Base-by-base conservation (phyloP, 2,329 filamentous ascomycete species). In the Moelleriella libera region DNA sequence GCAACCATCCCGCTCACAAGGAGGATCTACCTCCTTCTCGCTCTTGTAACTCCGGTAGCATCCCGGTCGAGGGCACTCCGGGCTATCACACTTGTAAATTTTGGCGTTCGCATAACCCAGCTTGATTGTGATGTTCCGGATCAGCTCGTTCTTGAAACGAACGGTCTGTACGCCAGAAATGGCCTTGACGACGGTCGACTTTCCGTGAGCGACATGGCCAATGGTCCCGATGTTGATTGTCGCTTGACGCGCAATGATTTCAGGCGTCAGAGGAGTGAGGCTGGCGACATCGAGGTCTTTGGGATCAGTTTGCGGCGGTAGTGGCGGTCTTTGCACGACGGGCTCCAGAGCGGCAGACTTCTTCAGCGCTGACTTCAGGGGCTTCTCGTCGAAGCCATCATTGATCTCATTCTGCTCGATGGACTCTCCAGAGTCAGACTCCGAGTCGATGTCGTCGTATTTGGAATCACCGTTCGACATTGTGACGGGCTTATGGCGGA, bases 81-180 rank as follows among this genome's bases (percentile, higher is more conserved):
- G 66, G 69, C 87, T 96, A 69, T 96, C 88, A 69, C 92, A 98
- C 76, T 96, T 87, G 82, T 97, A 98, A 68, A 98, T 89, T 72
- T 98, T 97, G 60, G 92, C 92, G 68, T 98, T 98, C 66, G 92
- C 92, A 68, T 98, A 98, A 65, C 92, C 92, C 60, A 98, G 80
- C 81, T 98, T 98, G 76, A 98, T 98, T 61, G 92, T 98, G 63
- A 98, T 98, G 69, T 98, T 98, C 63, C 92, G 80, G 72, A 97
- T 94, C 70, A 96, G 73, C 72, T 98, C 92, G 74, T 97, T 98
- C 84, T 98, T 98, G 78, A 98, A 98, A 58, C 92, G 82, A 63
- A 98, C 92, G 14, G 92, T 98, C 77, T 98, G 92, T 54, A 98
- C 92, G 53, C 92, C 92, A 2, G 92, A 97, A 60, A 98, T 97